Conservation (phyloP, 805 yeast species). For the Yarrowia hollandica region DNA sequence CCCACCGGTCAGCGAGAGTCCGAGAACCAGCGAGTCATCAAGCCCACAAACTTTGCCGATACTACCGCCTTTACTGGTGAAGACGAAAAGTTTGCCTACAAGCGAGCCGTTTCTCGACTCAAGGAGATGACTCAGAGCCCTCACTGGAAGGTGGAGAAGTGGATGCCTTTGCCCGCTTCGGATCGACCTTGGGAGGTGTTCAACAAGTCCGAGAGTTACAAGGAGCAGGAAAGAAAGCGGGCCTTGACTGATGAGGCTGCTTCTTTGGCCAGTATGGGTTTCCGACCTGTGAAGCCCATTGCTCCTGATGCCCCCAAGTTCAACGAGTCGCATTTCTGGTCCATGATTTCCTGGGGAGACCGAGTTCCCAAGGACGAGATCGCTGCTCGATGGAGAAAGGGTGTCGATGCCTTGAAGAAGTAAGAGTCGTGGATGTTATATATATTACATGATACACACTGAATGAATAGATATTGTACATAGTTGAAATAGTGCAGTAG, state of each 20-base stretch:
- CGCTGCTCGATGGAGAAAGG: constrained; percentile 52
- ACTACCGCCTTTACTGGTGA: constrained; percentile 66
- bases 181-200: constrained; percentile 61
- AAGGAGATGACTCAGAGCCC: constrained; percentile 55
- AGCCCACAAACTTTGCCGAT: constrained; percentile 35
- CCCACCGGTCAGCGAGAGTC: constrained; percentile 20
- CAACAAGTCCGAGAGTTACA: constrained; percentile 31
- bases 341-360: constrained; percentile 63
- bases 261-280: constrained; percentile 18
- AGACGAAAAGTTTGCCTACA: constrained; percentile 72
- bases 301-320: constrained; percentile 45
- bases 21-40: constrained; percentile 31
- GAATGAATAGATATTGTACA: constrained; percentile 1
- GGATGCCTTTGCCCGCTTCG: constrained; percentile 55
- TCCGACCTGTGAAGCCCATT: constrained; percentile 3
- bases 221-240: constrained; percentile 11
- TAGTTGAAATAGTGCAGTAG: too few relatives aligned
- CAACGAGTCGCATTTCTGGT: constrained; percentile 59
- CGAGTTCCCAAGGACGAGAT: constrained; percentile 54
- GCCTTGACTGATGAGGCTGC: constrained; percentile 3
- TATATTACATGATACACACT: background rate
- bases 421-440: too few relatives aligned
- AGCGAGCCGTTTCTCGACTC: constrained; percentile 67
- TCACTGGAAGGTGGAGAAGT: constrained; percentile 53
- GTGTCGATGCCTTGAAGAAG: background rate